These are phyloP conservation scores for Suhomyces terraborum DNA, from an alignment of 1,139 yeast genomes.

Conservation along the genomic window DNA sequence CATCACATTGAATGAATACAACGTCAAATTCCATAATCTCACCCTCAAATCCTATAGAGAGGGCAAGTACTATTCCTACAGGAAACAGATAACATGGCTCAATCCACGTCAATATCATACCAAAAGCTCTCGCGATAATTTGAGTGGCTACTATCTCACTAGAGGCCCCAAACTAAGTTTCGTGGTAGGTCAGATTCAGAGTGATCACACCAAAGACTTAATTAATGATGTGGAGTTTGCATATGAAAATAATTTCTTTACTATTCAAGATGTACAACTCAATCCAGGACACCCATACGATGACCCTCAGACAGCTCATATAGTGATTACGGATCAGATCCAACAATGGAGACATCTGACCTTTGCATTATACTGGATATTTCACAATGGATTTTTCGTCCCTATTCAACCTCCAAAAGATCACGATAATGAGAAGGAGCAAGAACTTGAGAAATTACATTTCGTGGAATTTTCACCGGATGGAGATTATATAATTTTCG, in stretches of 20 bases:
- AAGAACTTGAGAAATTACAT: slow-evolving; percentile 34
- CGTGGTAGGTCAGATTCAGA: slow-evolving; percentile 26
- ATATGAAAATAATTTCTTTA: slow-evolving; percentile 37
- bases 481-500: slow-evolving; percentile 67
- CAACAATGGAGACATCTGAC: slow-evolving; percentile 75
- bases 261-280: slow-evolving; percentile 30
- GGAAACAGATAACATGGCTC: slow-evolving; percentile 33
- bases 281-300: slow-evolving; percentile 40
- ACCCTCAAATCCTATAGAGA: slow-evolving; percentile 30
- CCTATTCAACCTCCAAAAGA: slow-evolving; percentile 40
- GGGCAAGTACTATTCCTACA: slow-evolving; percentile 27
- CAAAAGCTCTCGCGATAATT: slow-evolving; percentile 7
- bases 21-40: slow-evolving; percentile 30
- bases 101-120: slow-evolving; percentile 34
- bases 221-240: slow-evolving; percentile 31
- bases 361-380: slow-evolving; percentile 64
- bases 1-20: slow-evolving; percentile 36
- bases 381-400: slow-evolving; percentile 27
- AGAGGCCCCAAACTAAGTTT: slow-evolving; percentile 19
- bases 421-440: slow-evolving; percentile 15
- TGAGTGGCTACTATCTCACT: slow-evolving; percentile 37
- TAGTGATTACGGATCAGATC: slow-evolving; percentile 36
- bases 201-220: slow-evolving; percentile 22
- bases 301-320: slow-evolving; percentile 29
- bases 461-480: slow-evolving; percentile 78